Conservation (phyloP, 208 protist species). For the Porcisia hertigi region DNA sequence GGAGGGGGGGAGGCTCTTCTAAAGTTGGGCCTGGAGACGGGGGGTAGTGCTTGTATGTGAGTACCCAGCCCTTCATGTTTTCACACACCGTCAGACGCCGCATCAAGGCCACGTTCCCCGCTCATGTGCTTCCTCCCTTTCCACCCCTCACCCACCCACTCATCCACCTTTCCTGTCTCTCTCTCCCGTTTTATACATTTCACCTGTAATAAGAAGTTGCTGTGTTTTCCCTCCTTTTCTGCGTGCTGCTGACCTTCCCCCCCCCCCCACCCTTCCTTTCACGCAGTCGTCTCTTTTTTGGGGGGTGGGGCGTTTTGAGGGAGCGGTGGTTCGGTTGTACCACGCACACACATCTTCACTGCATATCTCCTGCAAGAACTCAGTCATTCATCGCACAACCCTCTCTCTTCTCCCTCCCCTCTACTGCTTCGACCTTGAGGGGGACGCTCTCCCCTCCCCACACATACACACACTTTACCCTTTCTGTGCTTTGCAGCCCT, state of each 20-base stretch:
- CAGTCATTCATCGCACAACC: not conserved
- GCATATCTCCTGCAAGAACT: not conserved
- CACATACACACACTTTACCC: too few species aligned
- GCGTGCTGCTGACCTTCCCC: not conserved
- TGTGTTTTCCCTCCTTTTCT: not conserved
- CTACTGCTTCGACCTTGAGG: not conserved
- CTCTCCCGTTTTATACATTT: not conserved
- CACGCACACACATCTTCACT: not conserved
- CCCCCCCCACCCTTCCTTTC: not conserved
- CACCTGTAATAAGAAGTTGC: not conserved
- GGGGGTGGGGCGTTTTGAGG: not conserved
- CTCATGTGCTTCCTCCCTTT: too few species aligned
- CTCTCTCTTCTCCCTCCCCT: not conserved
- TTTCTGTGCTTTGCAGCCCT: not conserved
- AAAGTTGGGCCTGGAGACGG: not conserved
- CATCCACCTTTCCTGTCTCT: not conserved
- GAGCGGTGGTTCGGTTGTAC: not conserved
- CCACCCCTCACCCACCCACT: too few species aligned
- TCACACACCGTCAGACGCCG: not conserved
- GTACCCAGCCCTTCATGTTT: not conserved
- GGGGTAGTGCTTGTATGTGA: not conserved
- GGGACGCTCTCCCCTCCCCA: too few species aligned
- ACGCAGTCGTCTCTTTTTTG: not conserved
- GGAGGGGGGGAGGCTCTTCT: not conserved
- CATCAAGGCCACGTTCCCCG: not conserved